These are phyloP conservation scores for Volvox africanus DNA, from an alignment of 139 green algal genomes.

Conservation along the genomic window DNA sequence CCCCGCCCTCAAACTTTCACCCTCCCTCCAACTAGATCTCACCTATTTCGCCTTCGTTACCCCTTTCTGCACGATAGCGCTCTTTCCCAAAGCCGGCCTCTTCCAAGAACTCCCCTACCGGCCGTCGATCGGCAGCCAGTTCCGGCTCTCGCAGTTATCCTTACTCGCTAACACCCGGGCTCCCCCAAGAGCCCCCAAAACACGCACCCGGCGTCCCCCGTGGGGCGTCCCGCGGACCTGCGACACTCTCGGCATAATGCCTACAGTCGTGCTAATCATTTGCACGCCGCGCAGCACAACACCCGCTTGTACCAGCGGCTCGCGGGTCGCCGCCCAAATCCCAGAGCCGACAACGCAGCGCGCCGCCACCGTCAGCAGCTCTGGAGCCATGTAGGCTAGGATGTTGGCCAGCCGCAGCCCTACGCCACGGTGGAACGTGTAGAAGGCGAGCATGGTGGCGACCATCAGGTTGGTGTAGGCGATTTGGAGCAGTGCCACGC, in stretches of 20 bases:
- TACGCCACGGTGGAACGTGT: background rate
- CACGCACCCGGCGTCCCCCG: background rate
- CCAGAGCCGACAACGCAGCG: background rate
- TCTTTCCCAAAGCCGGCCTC: too few relatives aligned
- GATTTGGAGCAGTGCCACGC: background rate
- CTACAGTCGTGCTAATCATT: background rate
- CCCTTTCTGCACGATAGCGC: too few relatives aligned
- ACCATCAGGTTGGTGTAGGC: constrained; percentile 8
- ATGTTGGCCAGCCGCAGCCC: background rate
- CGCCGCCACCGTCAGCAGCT: background rate
- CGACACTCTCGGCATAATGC: background rate
- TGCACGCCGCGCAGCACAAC: background rate
- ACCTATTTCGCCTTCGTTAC: too few relatives aligned
- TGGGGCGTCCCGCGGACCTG: background rate
- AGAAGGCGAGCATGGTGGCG: constrained; percentile 1
- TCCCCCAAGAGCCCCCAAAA: too few relatives aligned
- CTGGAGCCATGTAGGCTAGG: background rate
- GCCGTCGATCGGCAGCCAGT: too few relatives aligned
- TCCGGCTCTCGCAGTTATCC: too few relatives aligned
- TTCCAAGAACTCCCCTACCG: too few relatives aligned
- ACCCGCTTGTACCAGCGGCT: background rate
- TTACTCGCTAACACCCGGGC: background rate
- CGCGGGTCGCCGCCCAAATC: background rate
- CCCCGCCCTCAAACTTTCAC: too few relatives aligned
- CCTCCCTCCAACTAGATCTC: too few relatives aligned